These are phyloP conservation scores for Lentinula sp. DNA, from an alignment of 768 basidiomycete genomes.

Conservation along the genomic window DNA sequence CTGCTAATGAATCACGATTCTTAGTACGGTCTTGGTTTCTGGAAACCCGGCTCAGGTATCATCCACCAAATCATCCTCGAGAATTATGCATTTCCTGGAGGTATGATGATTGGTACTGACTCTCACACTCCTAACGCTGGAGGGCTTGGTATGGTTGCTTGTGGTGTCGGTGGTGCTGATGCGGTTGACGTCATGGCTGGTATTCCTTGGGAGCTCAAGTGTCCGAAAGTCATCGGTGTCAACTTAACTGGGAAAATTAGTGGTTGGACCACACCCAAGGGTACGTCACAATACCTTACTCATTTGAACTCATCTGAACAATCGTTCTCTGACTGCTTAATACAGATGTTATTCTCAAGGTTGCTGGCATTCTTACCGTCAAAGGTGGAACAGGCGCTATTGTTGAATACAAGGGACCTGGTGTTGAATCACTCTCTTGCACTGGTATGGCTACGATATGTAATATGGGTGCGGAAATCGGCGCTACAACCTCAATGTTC, in stretches of 20 bases:
- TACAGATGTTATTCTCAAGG: conserved; percentile 95
- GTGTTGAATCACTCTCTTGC: conserved; percentile 93
- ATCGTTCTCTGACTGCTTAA: conserved; percentile 8
- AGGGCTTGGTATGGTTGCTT: conserved; percentile 98
- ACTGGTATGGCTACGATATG: conserved; percentile 99
- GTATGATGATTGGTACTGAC: conserved; percentile 99
- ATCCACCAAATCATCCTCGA: conserved; percentile 99
- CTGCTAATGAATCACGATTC: not conserved
- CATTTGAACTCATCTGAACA: not conserved
- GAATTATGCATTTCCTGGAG: conserved; percentile 99
- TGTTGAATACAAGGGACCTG: conserved; percentile 93
- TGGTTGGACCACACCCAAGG: conserved; percentile 98
- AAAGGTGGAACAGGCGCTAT: conserved; percentile 99
- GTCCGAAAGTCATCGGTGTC: conserved; percentile 98
- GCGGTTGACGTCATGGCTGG: conserved; percentile 99
- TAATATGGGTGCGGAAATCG: conserved; percentile 99
- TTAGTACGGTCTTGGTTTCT: conserved; percentile 98
- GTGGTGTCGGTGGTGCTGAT: conserved; percentile 99
- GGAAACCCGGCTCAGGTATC: conserved; percentile 98
- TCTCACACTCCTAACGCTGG: conserved; percentile 99
- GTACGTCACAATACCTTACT: conserved; percentile 28
- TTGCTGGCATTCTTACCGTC: conserved; percentile 97
- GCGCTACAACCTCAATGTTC: conserved; percentile 98
- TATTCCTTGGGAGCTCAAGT: conserved; percentile 99
- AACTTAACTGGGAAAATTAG: conserved; percentile 91